Evolutionary conservation across 2,329 filamentous ascomycete species (phyloP), one percentile per base, ranked within the genome.

Genomic region (Ceratocystis papillata): DNA sequence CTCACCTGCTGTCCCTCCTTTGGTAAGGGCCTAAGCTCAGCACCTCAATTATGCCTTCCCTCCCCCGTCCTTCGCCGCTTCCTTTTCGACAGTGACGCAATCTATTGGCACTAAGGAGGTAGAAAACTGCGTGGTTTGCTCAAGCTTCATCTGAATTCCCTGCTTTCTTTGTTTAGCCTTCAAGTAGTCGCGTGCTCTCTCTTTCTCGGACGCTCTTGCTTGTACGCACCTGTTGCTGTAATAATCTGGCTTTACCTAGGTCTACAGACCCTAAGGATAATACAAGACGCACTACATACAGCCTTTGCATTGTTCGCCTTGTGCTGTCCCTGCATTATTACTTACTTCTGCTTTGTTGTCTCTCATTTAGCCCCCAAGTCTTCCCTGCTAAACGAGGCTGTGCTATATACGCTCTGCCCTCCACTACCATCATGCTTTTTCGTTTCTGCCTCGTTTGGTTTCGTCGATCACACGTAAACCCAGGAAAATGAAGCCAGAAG

Each of bases 21-120:
- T 25, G 5, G 20, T 28, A 55, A 55, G 50, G 50, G 50, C 15
- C 50, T 55, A 25, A 28, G 50, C 50, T 55, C 50, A 55, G 50
- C 50, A 25, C 30, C 25, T 10, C 12, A 12, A 15, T 20, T 28
- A 15, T 55, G n/a, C 25, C 50, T 25, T 17, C 25, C 50, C 25
- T 55, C 25, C 50, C 50, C 50, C 20, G 50, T 55, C 20, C 25
- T 15, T 55, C 50, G 50, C 50, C 50, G 50, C 50, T 55, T 55
- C 50, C 50, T 55, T 55, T 28, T 20, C 10, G 12, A 25, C 2
- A 22, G 50, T 55, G 50, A 55, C 50, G 50, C 50, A 55, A 15
- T 41, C 37, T 22, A 55, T 5, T 55, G 12, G 15, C 20, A 15
- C 20, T 17, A 5, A 12, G 25, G 7, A 12, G 12, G 22, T 55